Base-by-base conservation (phyloP, 225 moss, liverwort and hornwort species). In the Physcomitrellopsis africana region DNA sequence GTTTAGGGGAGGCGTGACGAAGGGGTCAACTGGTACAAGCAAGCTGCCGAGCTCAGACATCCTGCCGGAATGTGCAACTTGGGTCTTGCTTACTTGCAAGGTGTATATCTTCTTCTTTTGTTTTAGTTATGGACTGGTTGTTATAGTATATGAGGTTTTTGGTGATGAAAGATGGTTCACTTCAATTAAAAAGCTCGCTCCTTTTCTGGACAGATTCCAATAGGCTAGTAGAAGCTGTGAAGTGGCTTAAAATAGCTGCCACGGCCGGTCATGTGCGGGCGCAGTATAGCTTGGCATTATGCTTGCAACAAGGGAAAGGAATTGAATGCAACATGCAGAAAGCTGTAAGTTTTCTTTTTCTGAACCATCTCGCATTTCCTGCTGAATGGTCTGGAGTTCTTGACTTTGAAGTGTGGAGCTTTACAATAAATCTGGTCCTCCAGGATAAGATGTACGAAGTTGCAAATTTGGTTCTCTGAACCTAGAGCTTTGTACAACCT, bases 21-120 rank as follows among this genome's bases (percentile, higher is more conserved):
- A 68, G 89, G 88, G n/a, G 82, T 90, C 37, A 83, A 82, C 57
- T 94, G 86, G 90, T 94, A 92, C 81, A 88, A 83, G 82, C 85
- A 86, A 84, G 92, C 90, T 64, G 88, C 92, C 65, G 90, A 92
- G 68, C 88, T 94, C 18, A 83, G 88, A 59, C 85, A 90, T 76
- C 85, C 88, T 13, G 91, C 90, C 41, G 88, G 90, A 65, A 92
- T 87, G 81, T 94, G 92, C 77, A 94, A 92, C 77, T 92, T 94
- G 67, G 94, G 92, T 59, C 83, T 92, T 78, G 90, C 90, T 75
- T 92, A 88, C 64, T 78, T 94, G 51, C 90, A 89, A 84, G 91
- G 91, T 90, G 72, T n/a, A 20, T 41, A 48, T 51, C 44, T 44
- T 64, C 24, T 51, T 61, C 61, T 47, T 37, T 24, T 26, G 42